phyloP scores from a whole-genome alignment of 176 grass and related monocot genomes.

The Bolboschoenus planiculmis region DNA sequence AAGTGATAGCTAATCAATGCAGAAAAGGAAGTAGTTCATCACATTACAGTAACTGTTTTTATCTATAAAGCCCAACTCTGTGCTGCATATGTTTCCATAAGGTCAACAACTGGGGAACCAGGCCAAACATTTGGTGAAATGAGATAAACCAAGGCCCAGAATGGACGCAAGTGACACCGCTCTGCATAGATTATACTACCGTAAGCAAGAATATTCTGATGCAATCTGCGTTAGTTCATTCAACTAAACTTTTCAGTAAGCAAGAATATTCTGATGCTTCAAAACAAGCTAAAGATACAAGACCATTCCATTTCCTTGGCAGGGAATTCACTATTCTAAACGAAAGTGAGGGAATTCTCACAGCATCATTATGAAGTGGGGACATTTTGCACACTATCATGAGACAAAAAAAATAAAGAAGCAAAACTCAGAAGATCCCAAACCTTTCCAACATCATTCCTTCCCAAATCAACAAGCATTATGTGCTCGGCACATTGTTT shows the following conservation, averaged over 20 bases:
- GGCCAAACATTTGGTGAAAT: not conserved
- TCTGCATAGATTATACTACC: not conserved
- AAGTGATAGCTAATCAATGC: too few relatives aligned
- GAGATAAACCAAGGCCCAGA: not conserved
- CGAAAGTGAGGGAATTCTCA: not conserved
- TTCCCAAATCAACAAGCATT: conserved; percentile 86
- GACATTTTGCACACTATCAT: not conserved
- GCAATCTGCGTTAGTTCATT: not conserved
- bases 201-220: too few relatives aligned
- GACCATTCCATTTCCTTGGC: not conserved
- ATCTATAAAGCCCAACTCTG: not conserved
- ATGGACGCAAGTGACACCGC: not conserved
- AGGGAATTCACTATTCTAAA: not conserved
- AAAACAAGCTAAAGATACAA: not conserved
- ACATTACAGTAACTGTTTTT: not conserved
- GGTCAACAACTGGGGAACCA: not conserved
- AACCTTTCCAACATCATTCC: conserved; percentile 92
- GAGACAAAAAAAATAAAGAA: not conserved
- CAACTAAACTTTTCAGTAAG: not conserved
- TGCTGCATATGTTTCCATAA: not conserved
- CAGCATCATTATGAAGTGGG: not conserved
- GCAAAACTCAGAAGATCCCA: not conserved
- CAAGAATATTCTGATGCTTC: not conserved
- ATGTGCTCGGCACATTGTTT: conserved; percentile 92
- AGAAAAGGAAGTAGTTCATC: not conserved